Conservation (phyloP, 208 protist genomes). For the Leishmania mexicana region DNA sequence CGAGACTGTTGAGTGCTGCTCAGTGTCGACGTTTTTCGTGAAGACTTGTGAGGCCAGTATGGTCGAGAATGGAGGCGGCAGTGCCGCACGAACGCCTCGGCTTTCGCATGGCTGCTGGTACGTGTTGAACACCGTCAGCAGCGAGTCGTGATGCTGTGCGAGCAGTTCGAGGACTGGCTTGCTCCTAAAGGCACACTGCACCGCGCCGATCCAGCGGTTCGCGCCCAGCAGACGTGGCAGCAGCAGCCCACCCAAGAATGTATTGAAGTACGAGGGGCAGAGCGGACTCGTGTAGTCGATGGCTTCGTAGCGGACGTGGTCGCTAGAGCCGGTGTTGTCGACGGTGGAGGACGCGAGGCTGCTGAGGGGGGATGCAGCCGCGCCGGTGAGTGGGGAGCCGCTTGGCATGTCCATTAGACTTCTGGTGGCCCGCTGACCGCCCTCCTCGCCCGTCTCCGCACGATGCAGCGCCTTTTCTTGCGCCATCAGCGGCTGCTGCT, state of each 20-base stretch:
- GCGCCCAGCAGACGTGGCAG: conserved; percentile 52
- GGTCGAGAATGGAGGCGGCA: conserved; percentile 49
- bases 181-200: conserved; percentile 23
- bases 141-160: conserved; percentile 39
- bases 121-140: conserved; percentile 47
- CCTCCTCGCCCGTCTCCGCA: neutral
- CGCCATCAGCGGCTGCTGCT: conserved; percentile 3
- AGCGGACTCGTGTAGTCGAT: conserved; percentile 40
- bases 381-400: no score
- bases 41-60: conserved; percentile 24
- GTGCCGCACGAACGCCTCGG: conserved; percentile 48
- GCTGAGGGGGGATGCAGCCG: neutral
- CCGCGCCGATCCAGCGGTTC: conserved; percentile 25
- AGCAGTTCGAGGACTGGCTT: conserved; percentile 35
- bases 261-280: conserved; percentile 38
- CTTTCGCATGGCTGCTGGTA: conserved; percentile 64
- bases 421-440: neutral
- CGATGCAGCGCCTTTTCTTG: conserved; percentile 7
- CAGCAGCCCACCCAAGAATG: conserved; percentile 53
- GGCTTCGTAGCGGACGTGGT: conserved; percentile 34
- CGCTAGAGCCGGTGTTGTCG: neutral
- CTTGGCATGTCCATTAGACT: neutral
- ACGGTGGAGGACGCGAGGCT: neutral
- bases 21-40: conserved; percentile 12
- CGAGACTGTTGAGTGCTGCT: conserved; percentile 10